Evolutionary conservation across 768 basidiomycete genomes (phyloP), one percentile per base, ranked within the genome.

Genomic region (Rhodotorula babjevae): DNA sequence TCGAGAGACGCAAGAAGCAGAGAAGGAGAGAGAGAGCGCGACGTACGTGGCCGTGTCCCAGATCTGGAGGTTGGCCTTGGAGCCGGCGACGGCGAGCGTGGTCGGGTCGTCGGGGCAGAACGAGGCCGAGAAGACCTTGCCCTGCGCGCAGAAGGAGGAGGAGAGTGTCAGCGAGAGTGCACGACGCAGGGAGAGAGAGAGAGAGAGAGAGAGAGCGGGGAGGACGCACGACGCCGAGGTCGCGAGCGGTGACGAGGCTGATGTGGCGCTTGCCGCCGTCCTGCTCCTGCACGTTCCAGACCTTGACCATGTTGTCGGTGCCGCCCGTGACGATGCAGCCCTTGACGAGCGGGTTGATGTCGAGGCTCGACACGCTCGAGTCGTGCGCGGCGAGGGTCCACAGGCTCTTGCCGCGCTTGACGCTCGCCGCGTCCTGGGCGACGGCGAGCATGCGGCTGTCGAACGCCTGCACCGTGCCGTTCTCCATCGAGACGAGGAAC

Each of bases 91-190:
- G 6, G 94, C 95, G 60, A 99, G 81, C 15, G 91, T 96, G 63
- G 97, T 87, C 3, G 93, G 90, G 78, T 94, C 91, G 79, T 98
- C 95, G 0, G 96, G 95, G 12, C 93, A 97, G 84, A 90, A 98
- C 0, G 86, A 84, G 0, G 89, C 85, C 12, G 93, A 90, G 82
- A 99, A 99, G 14, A 98, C 92, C 84, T 95, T 95, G 82, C 96
- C 96, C 94, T 96, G 74, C 27, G 36, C n/a, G 58, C 61, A 40
- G 49, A 25, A 7, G 14, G n/a, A 63, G 15, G 36, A 36, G 5
- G 36, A 36, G 19, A 33, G 25, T 40, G 65, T 70, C 21, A 65
- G 65, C 5, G 25, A 15, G 42, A 10, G 44, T 14, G 31, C 23
- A 25, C 7, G 23, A 21, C 49, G 19, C 49, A 29, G 68, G 12